Evolutionary conservation across 805 yeast species (phyloP).

Genomic region (Zygosaccharomyces rouxii): DNA sequence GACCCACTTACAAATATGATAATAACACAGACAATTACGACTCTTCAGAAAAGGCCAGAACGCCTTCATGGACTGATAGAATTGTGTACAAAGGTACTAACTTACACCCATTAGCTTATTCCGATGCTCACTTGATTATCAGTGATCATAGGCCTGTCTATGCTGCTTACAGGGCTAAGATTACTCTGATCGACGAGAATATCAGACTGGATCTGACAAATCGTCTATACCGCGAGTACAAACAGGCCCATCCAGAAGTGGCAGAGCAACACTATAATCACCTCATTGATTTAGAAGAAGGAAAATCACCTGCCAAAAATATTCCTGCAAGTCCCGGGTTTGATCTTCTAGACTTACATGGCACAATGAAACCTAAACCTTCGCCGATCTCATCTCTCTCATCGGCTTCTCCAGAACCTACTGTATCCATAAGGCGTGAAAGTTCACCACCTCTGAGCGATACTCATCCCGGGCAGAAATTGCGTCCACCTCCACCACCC

Average conservation of each 20-base stretch:
- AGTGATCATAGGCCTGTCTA: conserved; percentile 95
- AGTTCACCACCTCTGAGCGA: conserved; percentile 9
- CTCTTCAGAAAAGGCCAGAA: conserved; percentile 84
- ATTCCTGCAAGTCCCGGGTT: conserved; percentile 7
- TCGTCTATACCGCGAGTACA: conserved; percentile 56
- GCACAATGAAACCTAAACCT: conserved; percentile 4
- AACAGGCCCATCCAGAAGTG: conserved; percentile 36
- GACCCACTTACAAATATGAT: conserved; percentile 91
- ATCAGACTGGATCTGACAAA: conserved; percentile 51
- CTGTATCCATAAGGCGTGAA: conserved; percentile 15
- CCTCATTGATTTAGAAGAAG: conserved; percentile 9
- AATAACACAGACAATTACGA: conserved; percentile 78
- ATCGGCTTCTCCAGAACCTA: conserved; percentile 11
- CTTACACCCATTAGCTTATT: conserved; percentile 62
- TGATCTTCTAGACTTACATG: conserved; percentile 11
- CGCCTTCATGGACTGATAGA: conserved; percentile 97
- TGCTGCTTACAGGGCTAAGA: conserved; percentile 65
- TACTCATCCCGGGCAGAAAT: conserved; percentile 9
- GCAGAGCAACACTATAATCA: conserved; percentile 9
- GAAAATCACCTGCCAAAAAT: conserved; percentile 2
- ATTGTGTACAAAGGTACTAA: conserved; percentile 60
- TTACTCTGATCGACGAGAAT: conserved; percentile 63
- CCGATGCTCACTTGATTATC: conserved; percentile 55
- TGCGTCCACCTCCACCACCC: conserved; percentile 24
- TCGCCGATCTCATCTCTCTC: conserved; percentile 8